Evolutionary conservation across 2,329 filamentous ascomycete genomes (phyloP).

Genomic region (Xylaria digitata): DNA sequence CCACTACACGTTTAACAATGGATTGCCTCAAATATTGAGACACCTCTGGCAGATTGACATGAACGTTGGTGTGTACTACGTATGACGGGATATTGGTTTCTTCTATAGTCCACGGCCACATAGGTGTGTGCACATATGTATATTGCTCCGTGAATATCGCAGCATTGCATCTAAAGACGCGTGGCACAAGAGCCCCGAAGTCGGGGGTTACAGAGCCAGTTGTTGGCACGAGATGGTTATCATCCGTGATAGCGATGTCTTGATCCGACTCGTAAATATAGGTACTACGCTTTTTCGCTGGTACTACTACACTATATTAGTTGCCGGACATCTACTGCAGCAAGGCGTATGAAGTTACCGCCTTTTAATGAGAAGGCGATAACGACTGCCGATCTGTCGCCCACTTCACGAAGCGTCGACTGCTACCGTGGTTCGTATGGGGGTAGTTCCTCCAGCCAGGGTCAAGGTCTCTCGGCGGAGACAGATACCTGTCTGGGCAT

Average conservation of each 20-base stretch:
- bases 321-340: neutral
- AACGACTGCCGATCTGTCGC: conserved; percentile 7
- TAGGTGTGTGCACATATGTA: neutral
- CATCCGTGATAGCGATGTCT: conserved; percentile 1
- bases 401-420: conserved; percentile 27
- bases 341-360: conserved; percentile 5
- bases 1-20: neutral
- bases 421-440: neutral
- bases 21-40: neutral
- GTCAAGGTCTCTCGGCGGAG: conserved; percentile 21
- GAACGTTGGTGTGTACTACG: neutral
- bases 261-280: neutral
- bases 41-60: neutral
- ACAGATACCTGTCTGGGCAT: conserved; percentile 25
- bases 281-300: conserved; percentile 8
- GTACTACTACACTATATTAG: neutral
- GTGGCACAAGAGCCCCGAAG: conserved; percentile 9
- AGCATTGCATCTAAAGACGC: conserved; percentile 20
- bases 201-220: neutral
- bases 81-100: conserved; percentile 14
- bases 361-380: neutral
- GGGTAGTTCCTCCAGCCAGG: conserved; percentile 5
- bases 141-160: conserved; percentile 14
- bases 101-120: conserved; percentile 2
- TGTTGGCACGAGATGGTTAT: neutral